Evolutionary conservation across 371 early-diverging fungal genomes (phyloP), one percentile per base, ranked within the genome.

Genomic region (Mortierella sp.): DNA sequence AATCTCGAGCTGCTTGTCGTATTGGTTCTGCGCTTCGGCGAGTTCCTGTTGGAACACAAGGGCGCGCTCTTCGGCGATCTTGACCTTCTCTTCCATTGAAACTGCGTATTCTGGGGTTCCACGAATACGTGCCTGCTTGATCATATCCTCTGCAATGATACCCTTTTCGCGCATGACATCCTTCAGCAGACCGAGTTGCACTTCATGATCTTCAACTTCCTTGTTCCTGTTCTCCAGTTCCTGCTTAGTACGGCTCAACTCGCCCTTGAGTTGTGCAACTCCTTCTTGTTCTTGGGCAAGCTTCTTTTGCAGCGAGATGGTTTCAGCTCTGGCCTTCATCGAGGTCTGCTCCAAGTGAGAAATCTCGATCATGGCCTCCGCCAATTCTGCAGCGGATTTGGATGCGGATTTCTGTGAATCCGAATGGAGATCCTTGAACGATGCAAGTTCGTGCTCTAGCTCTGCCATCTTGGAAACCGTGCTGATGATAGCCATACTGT

Each of bases 81-180:
- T 45, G 12, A 69, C 41, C 48, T 60, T 61, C 31, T 57, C 58
- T 16, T 77, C 77, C 55, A 69, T 29, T 1, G 64, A 21, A 0
- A 54, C n/a, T 7, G 67, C 57, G 45, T 74, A 74, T 21, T 48
- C 74, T 12, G 57, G 44, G 0, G 70, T 59, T 8, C 70, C 70
- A 13, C 74, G 74, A 17, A 34, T 49, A 4, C 63, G 68, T 0
- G 74, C 74, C 40, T 65, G 64, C 14, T 53, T 34, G 19, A 67
- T 46, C 21, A 67, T 29, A 43, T 79, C 76, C 53, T 74, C 68
- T 9, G 69, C 71, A 22, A 73, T 58, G 34, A 82, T 68, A 10
- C 81, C 83, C 65, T 83, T 82, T 57, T 87, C 84, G 29, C 79
- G 79, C 83, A 89, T 83, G 2, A 87, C 86, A 48, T 87, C 86